Conservation (phyloP, 345 rosid genomes). For the Gossypium anomalum region DNA sequence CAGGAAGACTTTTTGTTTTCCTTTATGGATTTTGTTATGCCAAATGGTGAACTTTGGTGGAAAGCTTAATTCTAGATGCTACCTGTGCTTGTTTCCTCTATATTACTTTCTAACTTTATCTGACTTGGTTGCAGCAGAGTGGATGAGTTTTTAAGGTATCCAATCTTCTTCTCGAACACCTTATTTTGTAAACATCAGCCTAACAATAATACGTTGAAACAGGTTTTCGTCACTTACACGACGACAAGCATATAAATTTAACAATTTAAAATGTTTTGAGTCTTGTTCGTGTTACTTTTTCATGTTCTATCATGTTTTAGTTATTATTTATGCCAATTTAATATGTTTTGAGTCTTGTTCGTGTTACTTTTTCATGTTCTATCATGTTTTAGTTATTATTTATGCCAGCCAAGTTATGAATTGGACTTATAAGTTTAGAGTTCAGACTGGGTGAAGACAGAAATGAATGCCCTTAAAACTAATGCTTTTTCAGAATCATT, state of each 20-base stretch:
- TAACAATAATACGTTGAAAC: not conserved
- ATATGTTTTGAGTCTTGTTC: not conserved
- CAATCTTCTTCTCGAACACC: constrained; percentile 11
- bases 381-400: not conserved
- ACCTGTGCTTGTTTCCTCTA: constrained; percentile 19
- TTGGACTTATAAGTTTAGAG: not conserved
- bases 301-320: not conserved
- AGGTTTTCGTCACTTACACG: not conserved
- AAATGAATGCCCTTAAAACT: constrained; percentile 1
- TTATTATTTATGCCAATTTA: not conserved
- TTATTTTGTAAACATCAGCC: not conserved
- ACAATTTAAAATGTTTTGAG: not conserved
- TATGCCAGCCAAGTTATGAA: not conserved
- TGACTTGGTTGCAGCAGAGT: constrained; percentile 56
- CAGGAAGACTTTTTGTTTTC: not conserved
- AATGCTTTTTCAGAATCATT: not conserved
- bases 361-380: not conserved
- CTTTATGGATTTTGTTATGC: not conserved
- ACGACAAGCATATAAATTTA: not conserved
- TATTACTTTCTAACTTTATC: constrained; percentile 23
- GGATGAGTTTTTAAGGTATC: constrained; percentile 90
- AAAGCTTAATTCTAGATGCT: constrained; percentile 24
- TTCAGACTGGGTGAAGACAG: not conserved
- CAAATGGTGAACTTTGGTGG: constrained; percentile 14
- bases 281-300: not conserved